A percentile compares a stretch with the other conserved stretches of the same genome.
Conservation (phyloP, 495 filamentous ascomycete species). For the Polyplosphaeria fusca region DNA sequence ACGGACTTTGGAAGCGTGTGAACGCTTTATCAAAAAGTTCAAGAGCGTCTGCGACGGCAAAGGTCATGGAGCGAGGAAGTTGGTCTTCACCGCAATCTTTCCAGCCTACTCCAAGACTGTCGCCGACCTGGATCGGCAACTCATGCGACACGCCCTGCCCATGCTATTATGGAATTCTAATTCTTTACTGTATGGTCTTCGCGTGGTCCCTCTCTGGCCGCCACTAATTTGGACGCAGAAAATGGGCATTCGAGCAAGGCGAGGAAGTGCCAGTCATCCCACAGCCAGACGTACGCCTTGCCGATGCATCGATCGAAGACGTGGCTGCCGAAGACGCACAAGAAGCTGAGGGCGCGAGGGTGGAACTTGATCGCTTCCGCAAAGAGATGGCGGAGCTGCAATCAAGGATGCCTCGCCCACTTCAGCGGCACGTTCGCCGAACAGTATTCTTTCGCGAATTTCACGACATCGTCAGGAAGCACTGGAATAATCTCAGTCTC, state of each 20-base stretch:
- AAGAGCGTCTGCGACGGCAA: slow-evolving; percentile 1
- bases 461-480: neutral
- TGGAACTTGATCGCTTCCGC: neutral
- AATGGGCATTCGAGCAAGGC: slow-evolving; percentile 1
- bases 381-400: slow-evolving; percentile 1
- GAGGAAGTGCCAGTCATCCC: slow-evolving; percentile 1
- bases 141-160: slow-evolving; percentile 2
- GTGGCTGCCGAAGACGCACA: neutral
- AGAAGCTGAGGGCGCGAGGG: neutral
- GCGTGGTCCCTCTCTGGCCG: too few relatives aligned
- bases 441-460: neutral
- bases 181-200: neutral
- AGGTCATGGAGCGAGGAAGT: slow-evolving; percentile 5
- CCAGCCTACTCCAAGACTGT: neutral
- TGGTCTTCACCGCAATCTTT: neutral
- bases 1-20: slow-evolving; percentile 5
- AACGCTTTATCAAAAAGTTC: slow-evolving; percentile 1
- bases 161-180: slow-evolving; percentile 7
- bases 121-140: neutral
- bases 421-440: neutral
- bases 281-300: neutral
- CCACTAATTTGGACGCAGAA: neutral
- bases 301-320: neutral
- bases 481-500: neutral
- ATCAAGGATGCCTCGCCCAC: slow-evolving; percentile 2